phyloP scores from a whole-genome alignment of 2,329 filamentous ascomycete species.

The Aspergillus persii region DNA sequence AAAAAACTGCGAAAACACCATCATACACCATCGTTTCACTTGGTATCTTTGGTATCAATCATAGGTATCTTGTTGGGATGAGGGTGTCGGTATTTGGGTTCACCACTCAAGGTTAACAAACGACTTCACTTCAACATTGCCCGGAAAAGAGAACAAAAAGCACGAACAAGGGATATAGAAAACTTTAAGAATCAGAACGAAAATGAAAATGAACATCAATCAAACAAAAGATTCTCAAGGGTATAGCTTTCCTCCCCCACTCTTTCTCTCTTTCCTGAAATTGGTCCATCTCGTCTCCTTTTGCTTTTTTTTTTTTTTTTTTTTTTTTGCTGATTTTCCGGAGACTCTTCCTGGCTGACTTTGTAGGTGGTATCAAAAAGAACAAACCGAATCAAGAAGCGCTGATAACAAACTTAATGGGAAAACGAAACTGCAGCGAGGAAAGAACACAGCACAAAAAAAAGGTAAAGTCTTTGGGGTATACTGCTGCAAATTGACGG shows the following conservation, averaged over 20 bases:
- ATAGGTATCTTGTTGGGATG: slow-evolving; percentile 13
- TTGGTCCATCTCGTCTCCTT: not conserved
- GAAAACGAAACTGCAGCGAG: slow-evolving; percentile 37
- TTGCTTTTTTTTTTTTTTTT: slow-evolving; percentile 1
- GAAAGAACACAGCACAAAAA: slow-evolving; percentile 25
- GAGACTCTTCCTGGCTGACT: slow-evolving; percentile 13
- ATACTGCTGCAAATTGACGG: slow-evolving; percentile 47
- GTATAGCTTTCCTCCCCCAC: slow-evolving; percentile 2
- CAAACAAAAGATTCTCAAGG: not conserved
- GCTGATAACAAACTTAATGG: slow-evolving; percentile 39
- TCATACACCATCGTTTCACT: slow-evolving; percentile 28
- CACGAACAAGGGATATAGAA: slow-evolving; percentile 2
- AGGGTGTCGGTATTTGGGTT: slow-evolving; percentile 8
- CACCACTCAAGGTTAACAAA: not conserved
- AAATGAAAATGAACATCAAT: slow-evolving; percentile 10
- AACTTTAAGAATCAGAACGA: slow-evolving; percentile 11
- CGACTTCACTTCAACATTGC: not conserved
- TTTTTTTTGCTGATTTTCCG: slow-evolving; percentile 5
- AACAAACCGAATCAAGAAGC: slow-evolving; percentile 15
- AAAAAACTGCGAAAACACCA: slow-evolving; percentile 15
- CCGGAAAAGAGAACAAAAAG: not conserved
- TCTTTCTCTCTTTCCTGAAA: slow-evolving; percentile 5
- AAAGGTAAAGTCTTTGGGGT: slow-evolving; percentile 39
- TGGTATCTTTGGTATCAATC: slow-evolving; percentile 28
- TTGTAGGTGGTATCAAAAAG: slow-evolving; percentile 32